Percentiles rank a stretch among this genome's conserved stretches.
Conservation (phyloP, 73 alveolate species). For the Paramecium pentaurelia region DNA sequence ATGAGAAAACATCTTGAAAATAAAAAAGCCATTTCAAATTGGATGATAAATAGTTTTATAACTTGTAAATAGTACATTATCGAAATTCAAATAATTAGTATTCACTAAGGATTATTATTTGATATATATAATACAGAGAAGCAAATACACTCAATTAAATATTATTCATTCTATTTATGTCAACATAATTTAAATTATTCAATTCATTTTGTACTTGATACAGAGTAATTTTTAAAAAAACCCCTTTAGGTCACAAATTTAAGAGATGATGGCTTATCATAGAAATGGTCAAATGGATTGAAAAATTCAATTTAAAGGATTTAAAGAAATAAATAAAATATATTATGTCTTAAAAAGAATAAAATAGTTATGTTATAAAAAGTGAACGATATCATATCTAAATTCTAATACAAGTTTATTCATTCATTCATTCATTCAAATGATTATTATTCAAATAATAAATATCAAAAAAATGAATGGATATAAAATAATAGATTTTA, state of each 20-base stretch:
- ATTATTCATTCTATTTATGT: constrained; percentile 28
- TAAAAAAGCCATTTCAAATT: neutral
- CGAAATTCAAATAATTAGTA: neutral
- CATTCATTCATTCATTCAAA: neutral
- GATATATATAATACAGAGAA: neutral
- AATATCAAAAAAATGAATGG: neutral
- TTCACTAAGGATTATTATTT: constrained; percentile 14
- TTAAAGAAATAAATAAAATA: neutral
- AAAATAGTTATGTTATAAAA: neutral
- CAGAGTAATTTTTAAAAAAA: neutral
- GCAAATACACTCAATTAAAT: neutral
- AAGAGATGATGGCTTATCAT: neutral
- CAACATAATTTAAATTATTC: neutral
- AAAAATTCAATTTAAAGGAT: neutral
- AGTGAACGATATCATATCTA: neutral
- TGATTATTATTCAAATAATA: neutral
- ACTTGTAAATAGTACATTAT: neutral
- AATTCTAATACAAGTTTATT: neutral
- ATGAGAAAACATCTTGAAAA: neutral
- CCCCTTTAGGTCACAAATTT: too few relatives aligned
- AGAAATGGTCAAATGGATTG: neutral
- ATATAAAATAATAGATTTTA: neutral
- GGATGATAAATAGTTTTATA: constrained; percentile 15
- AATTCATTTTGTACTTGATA: constrained; percentile 51
- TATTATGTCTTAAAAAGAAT: neutral